Evolutionary conservation across 1,284 basidiomycete genomes (phyloP), one percentile per base, ranked within the genome.

Genomic region (Pterulicium gracile): DNA sequence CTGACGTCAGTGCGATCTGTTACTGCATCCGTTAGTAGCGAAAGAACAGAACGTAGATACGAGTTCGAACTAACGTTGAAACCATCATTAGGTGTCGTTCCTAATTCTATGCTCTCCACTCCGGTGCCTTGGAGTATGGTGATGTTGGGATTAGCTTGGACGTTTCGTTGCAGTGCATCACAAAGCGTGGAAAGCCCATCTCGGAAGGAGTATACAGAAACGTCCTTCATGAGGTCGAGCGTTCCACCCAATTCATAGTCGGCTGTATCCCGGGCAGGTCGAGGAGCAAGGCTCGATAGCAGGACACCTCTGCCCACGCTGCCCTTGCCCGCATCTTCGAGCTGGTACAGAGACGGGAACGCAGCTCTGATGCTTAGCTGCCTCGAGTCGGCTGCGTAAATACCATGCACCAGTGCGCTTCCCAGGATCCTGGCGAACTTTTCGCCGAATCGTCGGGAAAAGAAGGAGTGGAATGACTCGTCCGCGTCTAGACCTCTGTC

Each of bases 341-440:
- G 68, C 20, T 81, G 75, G 72, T 77, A 86, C 15, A 96, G 55
- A 2, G 69, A 67, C 0, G 87, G 82, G 57, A 97, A 88, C 0
- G 89, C 75, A 2, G 88, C 75, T 1, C 82, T 73, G 0, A 91
- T 69, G 51, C 89, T 92, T 5, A 98, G 64, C 24, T 67, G 56
- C 1, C 84, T 66, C 2, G 90, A 78, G 56, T 95, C 91, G 0
- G 89, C 80, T 0, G 91, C 92, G 59, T 96, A 97, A 50, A 98
- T 88, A 0, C 94, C 95, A 56, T 97, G 94, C 1, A 93, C 77
- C 51, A 97, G 70, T 0, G 93, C 87, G 47, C 85, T 89, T 2
- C 87, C 82, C 44, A 96, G 73, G 3, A 75, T 75, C 7, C 79
- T 73, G 0, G 92, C 88, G 47, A 94, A 76, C 0, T 69, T 61